Percentiles rank a stretch among this genome's conserved stretches.
These are phyloP conservation scores for Capsicum baccatum DNA, from an alignment of 257 asterid species.

Conservation along the genomic window DNA sequence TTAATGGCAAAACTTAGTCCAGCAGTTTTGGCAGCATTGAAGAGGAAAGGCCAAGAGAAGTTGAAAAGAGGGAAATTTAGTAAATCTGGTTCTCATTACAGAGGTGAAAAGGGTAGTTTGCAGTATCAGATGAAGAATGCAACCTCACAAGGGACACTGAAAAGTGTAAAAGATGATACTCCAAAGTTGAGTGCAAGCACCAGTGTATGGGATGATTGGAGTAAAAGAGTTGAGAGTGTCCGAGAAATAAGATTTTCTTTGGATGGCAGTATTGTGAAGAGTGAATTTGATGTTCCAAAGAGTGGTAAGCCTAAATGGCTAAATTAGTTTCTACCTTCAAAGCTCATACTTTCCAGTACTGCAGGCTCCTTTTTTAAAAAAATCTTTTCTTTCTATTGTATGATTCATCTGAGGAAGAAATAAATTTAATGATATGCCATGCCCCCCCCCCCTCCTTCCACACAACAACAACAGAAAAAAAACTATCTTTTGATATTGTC, in stretches of 20 bases:
- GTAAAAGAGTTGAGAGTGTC: conserved; percentile 80
- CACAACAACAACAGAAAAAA: too few species aligned
- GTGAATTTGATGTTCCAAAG: conserved; percentile 45
- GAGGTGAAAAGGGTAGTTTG: conserved; percentile 42
- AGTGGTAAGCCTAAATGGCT: conserved; percentile 47
- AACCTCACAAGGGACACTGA: conserved; percentile 36
- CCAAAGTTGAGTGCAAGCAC: conserved; percentile 40
- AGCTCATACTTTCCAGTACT: conserved; percentile 5
- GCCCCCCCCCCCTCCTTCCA: background rate
- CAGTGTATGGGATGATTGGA: conserved; percentile 82
- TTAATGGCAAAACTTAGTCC: conserved; percentile 74
- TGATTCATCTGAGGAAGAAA: background rate
- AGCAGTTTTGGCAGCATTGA: conserved; percentile 58
- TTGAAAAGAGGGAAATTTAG: conserved; percentile 57
- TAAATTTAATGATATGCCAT: background rate
- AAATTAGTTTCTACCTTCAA: conserved; percentile 24
- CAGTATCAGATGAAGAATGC: conserved; percentile 40
- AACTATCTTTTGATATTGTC: background rate
- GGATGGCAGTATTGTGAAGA: conserved; percentile 61
- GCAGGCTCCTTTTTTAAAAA: background rate
- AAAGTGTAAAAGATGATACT: conserved; percentile 39
- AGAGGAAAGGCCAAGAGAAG: conserved; percentile 63
- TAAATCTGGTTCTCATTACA: conserved; percentile 38
- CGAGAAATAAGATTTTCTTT: conserved; percentile 77
- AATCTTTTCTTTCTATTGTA: conserved; percentile 21